Conservation (phyloP, 305 asterid genomes). For the Fraxinus xanthoxyloides region DNA sequence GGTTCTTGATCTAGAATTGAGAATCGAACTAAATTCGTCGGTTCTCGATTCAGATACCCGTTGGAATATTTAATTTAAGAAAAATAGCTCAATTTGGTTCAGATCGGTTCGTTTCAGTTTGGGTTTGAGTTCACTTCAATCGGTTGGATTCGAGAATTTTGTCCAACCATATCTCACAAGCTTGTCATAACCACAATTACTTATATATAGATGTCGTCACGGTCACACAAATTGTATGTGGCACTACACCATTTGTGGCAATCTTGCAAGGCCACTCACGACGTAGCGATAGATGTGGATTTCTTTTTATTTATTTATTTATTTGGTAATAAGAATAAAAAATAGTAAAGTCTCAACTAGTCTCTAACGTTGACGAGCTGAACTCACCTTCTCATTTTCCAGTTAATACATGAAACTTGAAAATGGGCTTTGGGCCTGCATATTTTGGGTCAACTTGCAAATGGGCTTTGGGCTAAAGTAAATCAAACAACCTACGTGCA, state of each 20-base stretch:
- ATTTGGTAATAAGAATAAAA: background rate
- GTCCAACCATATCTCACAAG: too few species aligned
- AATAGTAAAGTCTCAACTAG: background rate
- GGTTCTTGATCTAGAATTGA: too few species aligned
- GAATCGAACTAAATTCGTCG: too few species aligned
- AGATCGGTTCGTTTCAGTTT: too few species aligned
- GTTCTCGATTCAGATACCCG: too few species aligned
- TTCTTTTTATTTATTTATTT: too few species aligned
- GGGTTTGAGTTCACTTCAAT: too few species aligned
- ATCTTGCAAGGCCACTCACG: background rate
- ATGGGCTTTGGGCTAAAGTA: background rate
- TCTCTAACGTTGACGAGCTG: background rate
- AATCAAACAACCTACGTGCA: background rate
- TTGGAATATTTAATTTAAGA: too few species aligned
- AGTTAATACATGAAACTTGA: background rate
- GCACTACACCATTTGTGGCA: background rate
- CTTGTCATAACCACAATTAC: too few species aligned
- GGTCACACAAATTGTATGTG: background rate
- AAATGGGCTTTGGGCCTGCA: background rate
- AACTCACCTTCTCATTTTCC: background rate
- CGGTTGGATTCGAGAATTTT: too few species aligned
- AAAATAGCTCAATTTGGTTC: too few species aligned
- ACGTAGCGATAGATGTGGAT: background rate
- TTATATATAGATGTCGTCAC: background rate
- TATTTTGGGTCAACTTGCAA: background rate